These are phyloP conservation scores for Nitzschia inconspicua DNA, from an alignment of 108 stramenopile species.

Conservation along the genomic window DNA sequence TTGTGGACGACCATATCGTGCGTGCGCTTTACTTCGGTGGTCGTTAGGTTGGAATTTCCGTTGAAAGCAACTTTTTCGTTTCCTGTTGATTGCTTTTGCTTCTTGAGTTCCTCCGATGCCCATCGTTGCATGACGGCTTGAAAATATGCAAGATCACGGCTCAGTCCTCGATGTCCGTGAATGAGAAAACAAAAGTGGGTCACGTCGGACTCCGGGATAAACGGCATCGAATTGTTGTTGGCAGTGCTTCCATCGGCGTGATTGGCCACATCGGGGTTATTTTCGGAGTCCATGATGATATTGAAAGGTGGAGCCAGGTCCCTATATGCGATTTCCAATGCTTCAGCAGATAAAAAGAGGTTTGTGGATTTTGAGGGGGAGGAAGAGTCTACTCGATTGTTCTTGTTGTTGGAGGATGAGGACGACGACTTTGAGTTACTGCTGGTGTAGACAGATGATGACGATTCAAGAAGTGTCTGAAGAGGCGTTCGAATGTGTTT, in stretches of 20 bases:
- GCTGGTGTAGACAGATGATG: no score
- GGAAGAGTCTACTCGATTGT: no score
- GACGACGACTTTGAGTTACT: no score
- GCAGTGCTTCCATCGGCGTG: not conserved
- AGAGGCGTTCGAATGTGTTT: no score
- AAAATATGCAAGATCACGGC: constrained; percentile 47
- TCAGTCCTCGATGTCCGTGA: constrained; percentile 51
- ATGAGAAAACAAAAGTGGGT: constrained; percentile 58
- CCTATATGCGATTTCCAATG: no score
- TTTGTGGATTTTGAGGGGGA: no score
- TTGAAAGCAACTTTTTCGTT: not conserved
- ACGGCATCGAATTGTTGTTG: not conserved
- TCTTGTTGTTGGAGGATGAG: no score
- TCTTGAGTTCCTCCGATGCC: not conserved
- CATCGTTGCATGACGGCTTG: constrained; percentile 28
- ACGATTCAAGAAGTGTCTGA: no score
- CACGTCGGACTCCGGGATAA: constrained; percentile 5
- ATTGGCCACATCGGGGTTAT: not conserved
- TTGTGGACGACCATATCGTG: constrained; percentile 64
- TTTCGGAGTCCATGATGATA: not conserved
- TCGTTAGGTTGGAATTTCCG: not conserved
- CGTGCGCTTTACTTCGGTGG: not conserved
- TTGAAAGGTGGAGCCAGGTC: constrained; percentile 1
- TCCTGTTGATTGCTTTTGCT: constrained; percentile 1
- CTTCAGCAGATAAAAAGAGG: no score